Conservation (phyloP, 768 basidiomycete species). For the Astraeus odoratus region DNA sequence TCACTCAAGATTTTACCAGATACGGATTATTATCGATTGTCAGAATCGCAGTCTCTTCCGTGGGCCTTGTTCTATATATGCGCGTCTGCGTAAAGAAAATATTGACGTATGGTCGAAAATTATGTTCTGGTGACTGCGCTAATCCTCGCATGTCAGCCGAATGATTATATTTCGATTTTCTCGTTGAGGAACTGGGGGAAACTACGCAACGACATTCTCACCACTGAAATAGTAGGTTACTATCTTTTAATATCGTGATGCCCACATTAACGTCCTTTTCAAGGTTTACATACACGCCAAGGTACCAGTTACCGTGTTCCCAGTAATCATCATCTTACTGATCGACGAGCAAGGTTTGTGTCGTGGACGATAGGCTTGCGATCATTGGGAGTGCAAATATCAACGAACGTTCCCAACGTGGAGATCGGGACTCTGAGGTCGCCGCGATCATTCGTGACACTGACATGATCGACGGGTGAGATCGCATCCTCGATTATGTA, state of each 20-base stretch:
- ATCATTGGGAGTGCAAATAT: constrained; percentile 97
- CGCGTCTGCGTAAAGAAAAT: constrained; percentile 73
- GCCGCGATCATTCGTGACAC: constrained; percentile 93
- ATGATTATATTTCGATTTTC: constrained; percentile 88
- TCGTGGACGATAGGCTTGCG: constrained; percentile 91
- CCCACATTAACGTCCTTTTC: constrained; percentile 10
- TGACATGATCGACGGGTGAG: constrained; percentile 89
- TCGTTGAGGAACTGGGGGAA: constrained; percentile 92
- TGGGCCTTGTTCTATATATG: constrained; percentile 89
- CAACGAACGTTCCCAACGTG: constrained; percentile 92
- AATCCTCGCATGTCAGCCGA: constrained; percentile 51
- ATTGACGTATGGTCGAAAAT: constrained; percentile 59
- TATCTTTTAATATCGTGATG: background rate
- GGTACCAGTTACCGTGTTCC: constrained; percentile 24
- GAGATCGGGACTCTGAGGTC: constrained; percentile 95
- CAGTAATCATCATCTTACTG: background rate
- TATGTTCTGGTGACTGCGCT: background rate
- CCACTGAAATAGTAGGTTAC: constrained; percentile 74
- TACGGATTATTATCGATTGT: constrained; percentile 92
- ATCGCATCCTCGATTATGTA: constrained; percentile 2
- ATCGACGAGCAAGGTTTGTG: constrained; percentile 37
- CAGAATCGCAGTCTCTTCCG: constrained; percentile 86
- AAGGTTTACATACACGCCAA: constrained; percentile 92
- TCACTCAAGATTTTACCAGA: constrained; percentile 34
- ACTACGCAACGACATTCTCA: constrained; percentile 72